Evolutionary conservation across 148 eudicot genomes (phyloP), one percentile per base, ranked within the genome.

Genomic region (Polygonum aviculare): DNA sequence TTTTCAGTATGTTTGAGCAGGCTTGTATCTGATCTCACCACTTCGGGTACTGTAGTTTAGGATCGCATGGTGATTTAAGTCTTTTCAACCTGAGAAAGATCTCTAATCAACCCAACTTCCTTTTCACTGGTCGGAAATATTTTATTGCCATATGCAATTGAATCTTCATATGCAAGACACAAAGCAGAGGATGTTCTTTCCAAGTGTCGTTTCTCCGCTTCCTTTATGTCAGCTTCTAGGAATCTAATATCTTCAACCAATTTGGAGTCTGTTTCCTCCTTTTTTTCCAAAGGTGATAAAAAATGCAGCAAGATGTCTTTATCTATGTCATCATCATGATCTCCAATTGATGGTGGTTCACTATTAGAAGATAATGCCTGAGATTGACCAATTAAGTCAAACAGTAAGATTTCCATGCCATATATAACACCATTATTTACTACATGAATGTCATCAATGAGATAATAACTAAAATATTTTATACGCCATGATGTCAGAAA

Each of bases 161-260:
- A 31, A 65, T 4, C 38, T 65, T 63, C 70, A 38, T 65, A 38
- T 41, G 59, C 82, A 74, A 71, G 76, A 78, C 72, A 70, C 62
- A 69, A 41, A 5, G 2, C 26, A 35, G 73, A 78, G 63, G 82
- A 78, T 44, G 80, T 80, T 72, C 74, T 69, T n/a, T 45, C 65
- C 52, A 72, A 75, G 48, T 78, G 81, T 57, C 90, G 81, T 79
- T 77, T 86, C 69, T 77, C 80, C 55, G 90, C 76, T 78, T 88
- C 96, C 86, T 84, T 77, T 74, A 90, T 86, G 81, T 94, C 98
- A 59, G 90, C 80, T 77, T 94, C 93, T 75, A 92, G 77, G 81
- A 85, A 83, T 67, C 80, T 86, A 51, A 93, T 80, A 55, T 89
- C 88, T 78, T 88, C 86, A 19, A 76, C 76, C 79, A 91, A 79